phyloP scores from a whole-genome alignment of 2,329 filamentous ascomycete species.

The Monosporascus sp. region DNA sequence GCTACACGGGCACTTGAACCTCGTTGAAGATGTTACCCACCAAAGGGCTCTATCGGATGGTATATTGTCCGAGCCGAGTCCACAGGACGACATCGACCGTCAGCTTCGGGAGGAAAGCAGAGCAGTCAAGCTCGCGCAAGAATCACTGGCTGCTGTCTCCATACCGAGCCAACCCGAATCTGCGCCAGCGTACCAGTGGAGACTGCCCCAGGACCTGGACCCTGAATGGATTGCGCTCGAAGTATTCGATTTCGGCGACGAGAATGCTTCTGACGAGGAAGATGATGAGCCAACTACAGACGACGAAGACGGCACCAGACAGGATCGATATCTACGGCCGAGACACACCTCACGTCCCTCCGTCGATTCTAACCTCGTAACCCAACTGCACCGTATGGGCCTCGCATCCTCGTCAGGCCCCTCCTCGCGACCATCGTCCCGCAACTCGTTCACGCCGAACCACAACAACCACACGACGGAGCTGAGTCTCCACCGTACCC shows the following conservation, averaged over 20 bases:
- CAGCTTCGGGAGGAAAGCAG: slow-evolving; percentile 37
- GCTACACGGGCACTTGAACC: slow-evolving; percentile 26
- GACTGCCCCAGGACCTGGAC: slow-evolving; percentile 69
- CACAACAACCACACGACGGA: background rate
- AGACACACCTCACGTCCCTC: slow-evolving; percentile 14
- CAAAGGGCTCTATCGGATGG: slow-evolving; percentile 12
- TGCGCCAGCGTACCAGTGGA: slow-evolving; percentile 35
- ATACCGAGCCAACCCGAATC: slow-evolving; percentile 1
- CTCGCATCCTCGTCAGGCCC: slow-evolving; percentile 27
- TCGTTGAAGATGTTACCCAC: slow-evolving; percentile 9
- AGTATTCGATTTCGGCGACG: slow-evolving; percentile 64
- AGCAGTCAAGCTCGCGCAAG: slow-evolving; percentile 4
- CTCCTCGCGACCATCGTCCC: slow-evolving; percentile 16
- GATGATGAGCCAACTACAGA: slow-evolving; percentile 10
- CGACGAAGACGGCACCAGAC: slow-evolving; percentile 1
- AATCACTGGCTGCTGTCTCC: background rate
- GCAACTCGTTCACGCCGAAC: slow-evolving; percentile 3
- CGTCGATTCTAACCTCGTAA: slow-evolving; percentile 23
- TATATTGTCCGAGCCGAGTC: slow-evolving; percentile 21
- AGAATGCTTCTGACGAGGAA: slow-evolving; percentile 20
- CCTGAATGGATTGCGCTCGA: slow-evolving; percentile 90
- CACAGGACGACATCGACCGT: slow-evolving; percentile 41
- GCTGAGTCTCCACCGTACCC: background rate
- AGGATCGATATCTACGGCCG: slow-evolving; percentile 1
- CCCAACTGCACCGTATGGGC: slow-evolving; percentile 34